Base-by-base conservation (phyloP, 106 monocot species). In the Allium sativum region DNA sequence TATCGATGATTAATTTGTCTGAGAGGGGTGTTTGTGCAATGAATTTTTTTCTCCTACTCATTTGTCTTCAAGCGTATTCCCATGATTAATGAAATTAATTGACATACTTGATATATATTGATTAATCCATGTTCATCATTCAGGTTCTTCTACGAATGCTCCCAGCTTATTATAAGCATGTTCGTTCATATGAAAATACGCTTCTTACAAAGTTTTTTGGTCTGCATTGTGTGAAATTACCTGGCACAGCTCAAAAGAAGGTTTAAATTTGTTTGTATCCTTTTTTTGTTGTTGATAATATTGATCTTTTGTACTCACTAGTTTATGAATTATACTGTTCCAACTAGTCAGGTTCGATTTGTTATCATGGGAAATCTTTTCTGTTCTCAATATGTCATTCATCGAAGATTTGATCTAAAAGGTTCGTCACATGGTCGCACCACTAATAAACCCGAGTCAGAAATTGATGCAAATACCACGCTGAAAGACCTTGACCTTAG, bases 331-430 rank as follows among this genome's bases (percentile, higher is more conserved):
- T 50, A 12, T 50, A 12, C 15, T 50, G 11, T 63, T 46, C 21
- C 42, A 8, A 13, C 45, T 7, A 47, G 14, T 48, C 71, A 96
- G 95, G 95, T 96, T 6, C 90, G 95, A 8, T 96, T 96, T 76
- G 90, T 96, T 48, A 91, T 96, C 68, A 96, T 96, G 95, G 95
- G 95, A 42, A 96, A 96, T 67, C 70, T 96, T 10, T 96, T 96
- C 74, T 91, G 90, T 75, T 72, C 90, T 12, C 83, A 90, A 18
- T 84, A 84, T 18, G 12, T 65, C 7, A 91, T 96, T 22, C 95
- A 96, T 44, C 72, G 87, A 47, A 75, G 95, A 21, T 96, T 87
- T 53, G 95, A 96, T 62, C 62, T 96, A 42, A 96, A 96, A 73
- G 95, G 95, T 12, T 96, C 95, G 10, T 96, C 95, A 1, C 90